Evolutionary conservation across 2,329 filamentous ascomycete genomes (phyloP).

Genomic region (Cadophora gregata): DNA sequence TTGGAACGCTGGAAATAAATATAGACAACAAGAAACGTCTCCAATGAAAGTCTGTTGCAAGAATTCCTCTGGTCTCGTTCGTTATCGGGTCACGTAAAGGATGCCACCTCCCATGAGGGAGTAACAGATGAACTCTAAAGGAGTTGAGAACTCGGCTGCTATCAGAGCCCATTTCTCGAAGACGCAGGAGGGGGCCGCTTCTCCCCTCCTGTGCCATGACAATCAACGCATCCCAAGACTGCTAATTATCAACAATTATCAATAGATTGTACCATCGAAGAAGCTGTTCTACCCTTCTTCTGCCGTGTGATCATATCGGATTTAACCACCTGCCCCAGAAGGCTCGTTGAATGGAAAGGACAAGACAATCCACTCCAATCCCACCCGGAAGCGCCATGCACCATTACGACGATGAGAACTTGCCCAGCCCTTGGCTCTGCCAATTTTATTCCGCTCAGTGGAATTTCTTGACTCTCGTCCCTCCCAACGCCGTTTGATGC

Average conservation of each 20-base stretch:
- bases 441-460: conserved; percentile 14
- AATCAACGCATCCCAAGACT: not conserved
- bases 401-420: conserved; percentile 1
- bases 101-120: not conserved
- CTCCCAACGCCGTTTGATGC: conserved; percentile 5
- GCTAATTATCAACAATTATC: not conserved
- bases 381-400: conserved; percentile 6
- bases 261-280: not conserved
- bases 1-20: not conserved
- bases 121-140: conserved; percentile 5
- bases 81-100: not conserved
- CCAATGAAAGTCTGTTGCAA: not conserved
- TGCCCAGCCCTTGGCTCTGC: conserved; percentile 24
- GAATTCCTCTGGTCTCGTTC: not conserved
- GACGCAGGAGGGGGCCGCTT: too few species aligned
- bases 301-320: conserved; percentile 3
- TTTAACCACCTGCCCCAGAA: not conserved
- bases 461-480: not conserved
- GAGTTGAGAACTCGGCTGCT: not conserved
- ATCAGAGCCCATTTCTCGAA: too few species aligned
- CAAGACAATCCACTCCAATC: not conserved
- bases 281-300: not conserved
- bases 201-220: not conserved
- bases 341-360: not conserved
- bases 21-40: not conserved